Base-by-base conservation (phyloP, 352 stramenopile genomes). In the Globisporangium splendens region DNA sequence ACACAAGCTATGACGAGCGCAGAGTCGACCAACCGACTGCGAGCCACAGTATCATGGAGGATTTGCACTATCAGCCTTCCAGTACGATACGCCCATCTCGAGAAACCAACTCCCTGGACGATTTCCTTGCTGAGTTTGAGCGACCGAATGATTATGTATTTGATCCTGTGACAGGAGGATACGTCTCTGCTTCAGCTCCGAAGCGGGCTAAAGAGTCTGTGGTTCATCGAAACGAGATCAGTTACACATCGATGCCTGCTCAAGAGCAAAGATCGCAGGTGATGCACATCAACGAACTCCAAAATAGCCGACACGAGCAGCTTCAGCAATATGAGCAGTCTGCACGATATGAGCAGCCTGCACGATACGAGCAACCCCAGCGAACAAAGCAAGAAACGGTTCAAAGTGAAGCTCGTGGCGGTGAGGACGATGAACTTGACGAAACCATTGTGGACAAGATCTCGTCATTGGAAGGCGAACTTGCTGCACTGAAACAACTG, bases 381-480 rank as follows among this genome's bases (percentile, higher is more conserved):
- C 28, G 28, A 6, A 35, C 5, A 8, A 35, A 35, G 5, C 28
- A 35, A 35, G 28, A 35, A 35, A 6, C 28, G 28, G 28, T 35
- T 35, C 28, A 35, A 14, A 18, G 5, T 21, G 17, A 10, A 46
- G 42, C 13, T 11, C 47, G 59, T 8, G 61, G 59, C 12, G 59
- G 69, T 38, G 65, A 69, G 15, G 61, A 50, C 46, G 62, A 82
- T 33, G 76, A 77, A 42, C 74, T 88, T 20, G 74, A 81, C 12
- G 82, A 84, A 18, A 81, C 83, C 46, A 93, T 93, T 54, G 83
- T 88, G 31, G 72, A 90, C 65, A 93, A 91, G 56, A 93, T 93
- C 11, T 90, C 79, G 8, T 83, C 74, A 31, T 57, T 93, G 1
- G 83, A 88, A 58, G 71, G 68, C 10, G 83, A 93, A 42, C 35